Evolutionary conservation across 164 flowering plant genomes (phyloP).

Genomic region (Vitis riparia): DNA sequence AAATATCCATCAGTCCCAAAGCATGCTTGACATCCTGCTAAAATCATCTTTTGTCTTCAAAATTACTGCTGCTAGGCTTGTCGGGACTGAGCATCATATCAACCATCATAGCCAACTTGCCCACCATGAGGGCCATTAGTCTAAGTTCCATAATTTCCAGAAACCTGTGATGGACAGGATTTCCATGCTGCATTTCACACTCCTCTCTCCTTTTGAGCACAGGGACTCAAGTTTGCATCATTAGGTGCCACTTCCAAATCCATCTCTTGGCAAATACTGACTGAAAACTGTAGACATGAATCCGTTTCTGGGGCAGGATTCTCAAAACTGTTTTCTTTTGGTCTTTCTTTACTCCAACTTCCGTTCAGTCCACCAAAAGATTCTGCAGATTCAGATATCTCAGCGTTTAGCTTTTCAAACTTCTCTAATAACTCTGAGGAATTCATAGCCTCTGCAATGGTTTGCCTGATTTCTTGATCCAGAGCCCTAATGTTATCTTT

Average conservation of each 20-base stretch:
- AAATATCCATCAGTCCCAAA: conserved; percentile 23
- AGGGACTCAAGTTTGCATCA: background rate
- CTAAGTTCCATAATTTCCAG: conserved; percentile 57
- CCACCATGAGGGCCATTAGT: conserved; percentile 53
- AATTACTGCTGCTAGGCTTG: conserved; percentile 71
- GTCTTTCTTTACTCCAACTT: conserved; percentile 23
- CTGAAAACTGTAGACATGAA: background rate
- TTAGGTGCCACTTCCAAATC: background rate
- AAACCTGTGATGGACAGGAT: conserved; percentile 60
- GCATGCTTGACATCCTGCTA: too few relatives aligned
- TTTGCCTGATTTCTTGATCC: conserved; percentile 52
- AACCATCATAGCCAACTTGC: conserved; percentile 69
- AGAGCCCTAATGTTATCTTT: conserved; percentile 57
- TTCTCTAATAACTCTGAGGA: conserved; percentile 46
- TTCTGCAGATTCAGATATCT: conserved; percentile 35
- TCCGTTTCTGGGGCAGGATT: conserved; percentile 29
- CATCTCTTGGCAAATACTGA: background rate
- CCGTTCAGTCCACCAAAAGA: conserved; percentile 36
- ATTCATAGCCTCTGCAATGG: conserved; percentile 44
- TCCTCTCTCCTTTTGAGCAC: background rate
- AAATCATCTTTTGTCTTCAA: background rate
- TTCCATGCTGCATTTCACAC: conserved; percentile 57
- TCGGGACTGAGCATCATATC: conserved; percentile 60
- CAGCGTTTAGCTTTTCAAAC: conserved; percentile 48
- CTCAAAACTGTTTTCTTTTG: conserved; percentile 21